phyloP scores from a whole-genome alignment of 768 basidiomycete genomes.

The Saitozyma podzolica region DNA sequence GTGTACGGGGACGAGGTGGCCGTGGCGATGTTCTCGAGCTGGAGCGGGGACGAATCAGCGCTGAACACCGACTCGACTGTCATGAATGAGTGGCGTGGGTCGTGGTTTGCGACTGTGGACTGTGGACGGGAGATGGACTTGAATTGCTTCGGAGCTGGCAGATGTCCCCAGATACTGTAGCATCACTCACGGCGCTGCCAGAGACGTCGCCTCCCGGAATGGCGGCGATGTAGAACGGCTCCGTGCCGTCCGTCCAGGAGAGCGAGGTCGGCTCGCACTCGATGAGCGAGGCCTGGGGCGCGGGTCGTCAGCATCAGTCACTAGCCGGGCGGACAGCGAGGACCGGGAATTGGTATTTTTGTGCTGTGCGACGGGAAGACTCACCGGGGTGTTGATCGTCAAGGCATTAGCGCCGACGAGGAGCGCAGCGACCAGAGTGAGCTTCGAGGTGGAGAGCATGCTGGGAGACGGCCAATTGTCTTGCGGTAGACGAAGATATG shows the following conservation, averaged over 20 bases:
- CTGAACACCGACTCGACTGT: background rate
- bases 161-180: too few relatives aligned
- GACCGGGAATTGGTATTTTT: too few relatives aligned
- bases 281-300: constrained; percentile 33
- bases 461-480: background rate
- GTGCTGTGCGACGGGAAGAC: constrained; percentile 1
- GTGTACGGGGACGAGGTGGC: constrained; percentile 20
- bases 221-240: constrained; percentile 35
- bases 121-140: too few relatives aligned
- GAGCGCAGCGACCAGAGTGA: constrained; percentile 24
- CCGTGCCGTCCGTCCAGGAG: constrained; percentile 20
- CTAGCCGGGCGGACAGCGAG: background rate
- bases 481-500: background rate
- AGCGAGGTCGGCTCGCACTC: constrained; percentile 36
- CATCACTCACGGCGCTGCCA: constrained; percentile 27
- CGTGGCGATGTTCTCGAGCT: constrained; percentile 19
- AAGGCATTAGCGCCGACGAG: constrained; percentile 22
- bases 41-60: background rate
- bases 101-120: too few relatives aligned
- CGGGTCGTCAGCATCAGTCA: constrained; percentile 1
- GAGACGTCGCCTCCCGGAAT: constrained; percentile 33
- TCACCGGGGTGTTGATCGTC: constrained; percentile 31
- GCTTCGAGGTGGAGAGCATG: constrained; percentile 22
- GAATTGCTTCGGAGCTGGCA: too few relatives aligned
- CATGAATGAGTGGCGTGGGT: background rate